Evolutionary conservation across 2,329 filamentous ascomycete species (phyloP), one percentile per base, ranked within the genome.

Genomic region (Metarhizium guizhouense): DNA sequence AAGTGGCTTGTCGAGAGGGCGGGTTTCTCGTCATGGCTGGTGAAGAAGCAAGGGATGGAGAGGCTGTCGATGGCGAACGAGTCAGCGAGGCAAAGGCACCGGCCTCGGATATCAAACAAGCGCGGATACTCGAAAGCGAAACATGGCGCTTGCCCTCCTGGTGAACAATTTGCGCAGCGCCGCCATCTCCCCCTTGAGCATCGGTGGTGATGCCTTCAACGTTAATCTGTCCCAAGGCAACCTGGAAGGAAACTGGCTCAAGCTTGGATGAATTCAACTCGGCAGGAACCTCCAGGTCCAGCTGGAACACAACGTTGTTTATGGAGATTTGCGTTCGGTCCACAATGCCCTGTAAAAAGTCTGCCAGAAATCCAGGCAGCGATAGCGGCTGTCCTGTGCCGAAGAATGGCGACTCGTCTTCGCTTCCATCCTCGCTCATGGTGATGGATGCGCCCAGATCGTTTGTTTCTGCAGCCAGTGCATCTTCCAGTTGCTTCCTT

Each of bases 331-430:
- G 82, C 55, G 86, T 76, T 49, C 88, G 80, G 68, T 94, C 87
- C 30, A 87, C 73, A 51, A 92, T 83, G 34, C 87, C 87, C 61
- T 90, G 85, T 6, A 93, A 70, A 60, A 90, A 89, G 60, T 81
- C 82, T 47, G 85, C 81, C 50, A 94, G 72, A 60, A 91, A 90
- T 0, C 74, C 75, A 6, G 88, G 88, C 4, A 93, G 73, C 1
- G 84, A 84, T 36, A 91, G 72, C 1, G 82, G 73, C 60, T 87
- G 81, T 1, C 88, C 88, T 25, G 86, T 89, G n/a, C 88, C 88
- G 4, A 83, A 68, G 4, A 83, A 68, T 10, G 76, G 68, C 14
- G 73, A 69, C 42, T 85, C 84, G 5, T 87, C 84, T 43, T 86
- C 83, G 59, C 78, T 80, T 18, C 72, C 79, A 62, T 86, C 81